Evolutionary conservation across 768 basidiomycete genomes (phyloP).

Genomic region (Pleurotus giganteus): DNA sequence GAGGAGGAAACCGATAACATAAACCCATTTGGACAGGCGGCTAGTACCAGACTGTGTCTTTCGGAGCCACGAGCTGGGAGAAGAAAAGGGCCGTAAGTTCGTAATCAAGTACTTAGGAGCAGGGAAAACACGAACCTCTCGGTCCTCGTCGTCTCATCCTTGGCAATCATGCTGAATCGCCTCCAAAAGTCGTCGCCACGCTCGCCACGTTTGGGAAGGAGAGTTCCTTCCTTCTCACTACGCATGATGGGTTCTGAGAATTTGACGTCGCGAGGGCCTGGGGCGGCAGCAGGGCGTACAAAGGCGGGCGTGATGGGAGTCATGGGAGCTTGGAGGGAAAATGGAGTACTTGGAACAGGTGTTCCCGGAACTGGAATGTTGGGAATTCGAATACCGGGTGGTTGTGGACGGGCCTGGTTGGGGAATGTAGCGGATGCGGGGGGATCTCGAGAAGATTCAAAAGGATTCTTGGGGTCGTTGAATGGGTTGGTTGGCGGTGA

Average conservation of each 20-base stretch:
- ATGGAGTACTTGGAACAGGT: slow-evolving; percentile 53
- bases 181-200: slow-evolving; percentile 86
- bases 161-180: slow-evolving; percentile 81
- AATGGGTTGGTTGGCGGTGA: slow-evolving; percentile 16
- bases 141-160: slow-evolving; percentile 37
- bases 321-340: slow-evolving; percentile 73
- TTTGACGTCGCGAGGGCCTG: slow-evolving; percentile 39
- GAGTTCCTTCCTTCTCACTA: slow-evolving; percentile 62
- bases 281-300: slow-evolving; percentile 52
- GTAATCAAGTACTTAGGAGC: background rate
- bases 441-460: slow-evolving; percentile 17
- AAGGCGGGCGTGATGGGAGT: slow-evolving; percentile 81
- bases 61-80: slow-evolving; percentile 58
- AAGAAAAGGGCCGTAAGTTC: background rate
- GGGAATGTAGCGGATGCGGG: slow-evolving; percentile 13
- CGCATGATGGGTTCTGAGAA: slow-evolving; percentile 58
- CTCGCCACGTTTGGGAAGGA: slow-evolving; percentile 67
- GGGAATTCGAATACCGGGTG: slow-evolving; percentile 12
- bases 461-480: slow-evolving; percentile 25
- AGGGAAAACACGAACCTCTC: slow-evolving; percentile 25
- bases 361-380: slow-evolving; percentile 14
- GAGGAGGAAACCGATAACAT: slow-evolving; percentile 61
- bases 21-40: slow-evolving; percentile 66
- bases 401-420: slow-evolving; percentile 11
- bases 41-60: slow-evolving; percentile 56